These are phyloP conservation scores for Elsinoe batatas DNA, from an alignment of 2,329 filamentous ascomycete genomes.

Conservation along the genomic window DNA sequence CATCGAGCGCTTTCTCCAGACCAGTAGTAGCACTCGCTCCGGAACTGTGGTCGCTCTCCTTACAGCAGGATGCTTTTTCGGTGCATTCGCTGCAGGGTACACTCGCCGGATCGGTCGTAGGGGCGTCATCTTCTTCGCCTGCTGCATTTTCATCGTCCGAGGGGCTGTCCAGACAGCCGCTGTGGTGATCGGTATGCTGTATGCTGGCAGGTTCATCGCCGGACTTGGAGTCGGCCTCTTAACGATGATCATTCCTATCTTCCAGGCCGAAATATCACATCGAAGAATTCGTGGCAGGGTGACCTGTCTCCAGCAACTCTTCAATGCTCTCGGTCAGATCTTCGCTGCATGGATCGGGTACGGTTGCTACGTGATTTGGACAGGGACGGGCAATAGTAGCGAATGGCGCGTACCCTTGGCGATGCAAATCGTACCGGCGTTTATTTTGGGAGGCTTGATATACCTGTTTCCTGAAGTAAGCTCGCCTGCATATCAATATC, in stretches of 20 bases:
- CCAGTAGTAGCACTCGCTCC: constrained; percentile 16
- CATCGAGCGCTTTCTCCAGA: constrained; percentile 17
- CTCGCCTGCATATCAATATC: too few species aligned
- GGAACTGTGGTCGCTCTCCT: constrained; percentile 21
- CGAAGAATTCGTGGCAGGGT: constrained; percentile 20
- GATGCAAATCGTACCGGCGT: constrained; percentile 18
- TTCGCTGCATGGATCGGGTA: constrained; percentile 21
- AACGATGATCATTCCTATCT: constrained; percentile 61
- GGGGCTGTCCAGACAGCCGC: constrained; percentile 21
- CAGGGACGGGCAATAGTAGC: constrained; percentile 17
- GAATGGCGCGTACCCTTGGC: constrained; percentile 21
- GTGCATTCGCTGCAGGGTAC: constrained; percentile 43
- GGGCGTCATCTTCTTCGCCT: constrained; percentile 57
- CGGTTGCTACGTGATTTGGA: constrained; percentile 20
- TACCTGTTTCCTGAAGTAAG: constrained; percentile 19
- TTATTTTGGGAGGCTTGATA: constrained; percentile 19
- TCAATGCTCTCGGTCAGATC: constrained; percentile 19
- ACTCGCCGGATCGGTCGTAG: constrained; percentile 64
- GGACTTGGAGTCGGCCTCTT: constrained; percentile 33
- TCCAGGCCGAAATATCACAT: constrained; percentile 64
- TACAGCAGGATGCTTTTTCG: constrained; percentile 20
- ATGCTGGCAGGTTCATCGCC: constrained; percentile 19
- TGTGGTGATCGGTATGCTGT: constrained; percentile 19
- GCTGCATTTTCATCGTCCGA: constrained; percentile 29
- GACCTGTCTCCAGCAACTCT: constrained; percentile 20